Evolutionary conservation across 257 asterid species (phyloP), one percentile per base, ranked within the genome.

Genomic region (Solanum paucissectum): DNA sequence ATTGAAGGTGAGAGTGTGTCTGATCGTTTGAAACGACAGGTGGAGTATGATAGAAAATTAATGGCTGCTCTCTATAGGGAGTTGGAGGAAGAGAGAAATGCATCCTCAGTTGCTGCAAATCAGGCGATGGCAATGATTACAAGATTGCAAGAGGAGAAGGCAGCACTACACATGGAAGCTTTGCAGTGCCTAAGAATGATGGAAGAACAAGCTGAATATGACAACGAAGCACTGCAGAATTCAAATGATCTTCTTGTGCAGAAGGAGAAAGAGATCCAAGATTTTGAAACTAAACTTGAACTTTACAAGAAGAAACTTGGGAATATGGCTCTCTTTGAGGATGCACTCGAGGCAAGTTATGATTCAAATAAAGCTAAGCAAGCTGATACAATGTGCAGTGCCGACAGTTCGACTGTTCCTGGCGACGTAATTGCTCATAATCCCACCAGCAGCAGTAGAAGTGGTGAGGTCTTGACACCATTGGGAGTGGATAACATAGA

Each of bases 81-180:
- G 55, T 89, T 96, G 83, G 99, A 96, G 92, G 99, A 96, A 86
- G 99, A 96, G 91, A 91, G 98, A 91, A 96, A 90, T 86, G 98
- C 99, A 64, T 94, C 99, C 74, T 93, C 98, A 9, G 91, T 94
- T 77, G 98, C 99, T n/a, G 95, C 94, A 69, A 95, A 94, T 88
- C 98, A 96, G 90, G 94, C 99, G 6, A 94, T 96, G 99, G 97
- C 99, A 33, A 96, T 96, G 99, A 95, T 96, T 87, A 95, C 98
- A 76, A 88, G 98, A 87, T 88, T 96, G 90, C 99, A 96, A 88
- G 98, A 95, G 88, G 99, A 96, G 92, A 96, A 96, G 88, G 95
- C 99, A 1, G 88, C 95, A 55, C 91, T 96, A 38, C 92, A 95
- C 68, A 94, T 94, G 98, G 99, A 96, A 91, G 97, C 99, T 6